Conservation (phyloP, 2,329 filamentous ascomycete species). For the Fusarium chuoi region DNA sequence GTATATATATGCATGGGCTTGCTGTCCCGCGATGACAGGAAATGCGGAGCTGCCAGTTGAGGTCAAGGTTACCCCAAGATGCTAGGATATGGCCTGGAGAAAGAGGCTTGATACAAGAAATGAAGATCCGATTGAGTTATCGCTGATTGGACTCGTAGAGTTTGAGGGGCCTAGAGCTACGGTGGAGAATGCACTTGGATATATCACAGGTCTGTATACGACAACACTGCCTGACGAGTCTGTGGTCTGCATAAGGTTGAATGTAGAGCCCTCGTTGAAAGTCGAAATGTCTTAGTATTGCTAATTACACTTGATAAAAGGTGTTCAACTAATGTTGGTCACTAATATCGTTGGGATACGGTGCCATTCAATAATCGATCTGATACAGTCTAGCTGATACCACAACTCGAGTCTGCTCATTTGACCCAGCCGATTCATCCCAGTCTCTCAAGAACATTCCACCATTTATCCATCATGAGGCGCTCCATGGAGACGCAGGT, state of each 20-base stretch:
- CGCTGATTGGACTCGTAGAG: background rate
- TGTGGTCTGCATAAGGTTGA: background rate
- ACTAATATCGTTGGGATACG: background rate
- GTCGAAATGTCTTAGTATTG: background rate
- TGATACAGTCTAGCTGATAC: background rate
- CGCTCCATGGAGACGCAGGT: constrained; percentile 28
- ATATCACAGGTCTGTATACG: background rate
- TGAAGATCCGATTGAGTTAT: background rate
- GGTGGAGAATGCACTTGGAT: background rate
- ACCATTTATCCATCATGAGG: background rate
- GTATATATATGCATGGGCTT: constrained; percentile 1
- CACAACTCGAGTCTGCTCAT: background rate
- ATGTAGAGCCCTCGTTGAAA: background rate
- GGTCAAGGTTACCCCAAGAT: constrained; percentile 13
- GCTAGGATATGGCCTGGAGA: constrained; percentile 16
- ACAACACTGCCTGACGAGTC: background rate
- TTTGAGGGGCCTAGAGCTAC: background rate
- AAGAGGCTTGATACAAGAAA: constrained; percentile 17
- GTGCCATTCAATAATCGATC: background rate
- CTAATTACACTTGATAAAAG: background rate
- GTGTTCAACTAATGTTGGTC: background rate
- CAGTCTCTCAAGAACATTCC: background rate
- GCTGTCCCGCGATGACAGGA: constrained; percentile 17
- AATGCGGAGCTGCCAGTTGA: constrained; percentile 18
- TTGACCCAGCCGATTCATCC: background rate